Conservation (phyloP, 768 basidiomycete genomes). For the Suillus fuscotomentosus region DNA sequence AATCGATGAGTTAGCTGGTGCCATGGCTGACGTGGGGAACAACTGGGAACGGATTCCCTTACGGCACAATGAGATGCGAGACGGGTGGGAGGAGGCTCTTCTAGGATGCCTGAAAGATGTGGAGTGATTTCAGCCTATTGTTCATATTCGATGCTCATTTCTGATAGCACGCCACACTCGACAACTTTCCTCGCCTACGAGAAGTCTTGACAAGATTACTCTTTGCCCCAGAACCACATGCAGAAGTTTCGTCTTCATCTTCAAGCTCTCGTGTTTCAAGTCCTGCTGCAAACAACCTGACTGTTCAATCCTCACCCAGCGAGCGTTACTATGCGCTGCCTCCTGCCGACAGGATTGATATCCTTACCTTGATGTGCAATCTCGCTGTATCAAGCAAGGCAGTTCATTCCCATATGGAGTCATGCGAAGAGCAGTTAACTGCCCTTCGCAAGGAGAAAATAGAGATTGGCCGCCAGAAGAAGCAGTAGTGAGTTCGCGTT, state of each 20-base stretch:
- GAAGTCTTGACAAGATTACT: slow-evolving; percentile 70
- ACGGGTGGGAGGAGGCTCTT: slow-evolving; percentile 91
- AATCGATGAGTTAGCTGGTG: slow-evolving; percentile 60
- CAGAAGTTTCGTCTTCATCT: slow-evolving; percentile 42
- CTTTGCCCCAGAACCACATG: slow-evolving; percentile 56
- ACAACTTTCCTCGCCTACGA: slow-evolving; percentile 71
- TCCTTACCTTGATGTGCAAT: slow-evolving; percentile 87
- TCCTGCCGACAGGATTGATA: slow-evolving; percentile 76
- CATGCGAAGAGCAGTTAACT: slow-evolving; percentile 85
- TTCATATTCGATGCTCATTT: slow-evolving; percentile 1
- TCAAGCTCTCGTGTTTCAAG: slow-evolving; percentile 49
- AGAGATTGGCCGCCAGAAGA: slow-evolving; percentile 88
- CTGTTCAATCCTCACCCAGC: slow-evolving; percentile 48
- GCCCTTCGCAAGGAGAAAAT: slow-evolving; percentile 94
- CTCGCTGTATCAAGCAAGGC: slow-evolving; percentile 87
- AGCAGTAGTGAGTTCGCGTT: slow-evolving; percentile 68
- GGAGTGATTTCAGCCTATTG: slow-evolving; percentile 33
- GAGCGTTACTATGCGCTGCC: slow-evolving; percentile 75
- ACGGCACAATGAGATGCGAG: slow-evolving; percentile 68
- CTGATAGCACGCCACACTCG: slow-evolving; percentile 66
- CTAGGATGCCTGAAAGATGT: slow-evolving; percentile 90
- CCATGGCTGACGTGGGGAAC: slow-evolving; percentile 80
- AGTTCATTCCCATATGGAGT: slow-evolving; percentile 87
- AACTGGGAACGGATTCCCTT: slow-evolving; percentile 83
- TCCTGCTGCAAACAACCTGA: slow-evolving; percentile 40